A percentile compares a stretch with the other conserved stretches of the same genome.
Evolutionary conservation across 2,329 filamentous ascomycete species (phyloP).

Genomic region (Curvularia spicifera): DNA sequence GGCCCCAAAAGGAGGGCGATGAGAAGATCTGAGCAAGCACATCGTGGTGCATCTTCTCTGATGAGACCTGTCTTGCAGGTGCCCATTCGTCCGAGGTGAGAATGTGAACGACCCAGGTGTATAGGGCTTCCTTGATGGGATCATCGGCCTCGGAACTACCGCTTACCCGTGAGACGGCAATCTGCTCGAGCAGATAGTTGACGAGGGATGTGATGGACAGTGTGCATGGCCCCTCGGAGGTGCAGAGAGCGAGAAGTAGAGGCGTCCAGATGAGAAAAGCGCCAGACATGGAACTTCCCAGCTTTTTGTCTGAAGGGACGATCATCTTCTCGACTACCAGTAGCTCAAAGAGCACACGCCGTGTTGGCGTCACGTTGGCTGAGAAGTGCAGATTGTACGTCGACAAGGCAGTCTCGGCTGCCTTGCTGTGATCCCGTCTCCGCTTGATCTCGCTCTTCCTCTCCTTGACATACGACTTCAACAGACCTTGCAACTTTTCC

Average conservation of each 20-base stretch:
- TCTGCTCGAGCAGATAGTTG: constrained; percentile 46
- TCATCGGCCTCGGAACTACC: constrained; percentile 17
- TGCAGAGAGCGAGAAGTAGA: constrained; percentile 48
- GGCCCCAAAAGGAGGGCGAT: constrained; percentile 48
- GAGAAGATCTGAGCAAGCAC: constrained; percentile 42
- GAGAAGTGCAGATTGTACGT: constrained; percentile 24
- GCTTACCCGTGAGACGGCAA: constrained; percentile 23
- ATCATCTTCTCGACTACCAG: constrained; percentile 48
- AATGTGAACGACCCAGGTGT: constrained; percentile 59
- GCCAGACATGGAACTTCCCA: constrained; percentile 49
- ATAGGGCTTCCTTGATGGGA: constrained; percentile 52
- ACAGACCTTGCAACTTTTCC: constrained; percentile 34
- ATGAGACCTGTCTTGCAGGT: constrained; percentile 20
- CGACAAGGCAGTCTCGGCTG: constrained; percentile 27
- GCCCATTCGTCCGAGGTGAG: constrained; percentile 50
- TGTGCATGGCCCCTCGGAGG: constrained; percentile 14
- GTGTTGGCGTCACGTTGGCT: constrained; percentile 8
- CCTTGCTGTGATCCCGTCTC: constrained; percentile 17
- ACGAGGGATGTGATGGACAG: constrained; percentile 49
- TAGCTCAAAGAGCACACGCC: constrained; percentile 22
- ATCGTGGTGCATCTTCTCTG: constrained; percentile 14
- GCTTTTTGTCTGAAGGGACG: constrained; percentile 44
- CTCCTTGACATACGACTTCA: constrained; percentile 45
- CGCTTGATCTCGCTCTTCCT: constrained; percentile 43
- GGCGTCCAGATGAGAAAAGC: constrained; percentile 56